These are phyloP conservation scores for Neonectria punicea DNA, from an alignment of 2,329 filamentous ascomycete genomes.

Conservation along the genomic window DNA sequence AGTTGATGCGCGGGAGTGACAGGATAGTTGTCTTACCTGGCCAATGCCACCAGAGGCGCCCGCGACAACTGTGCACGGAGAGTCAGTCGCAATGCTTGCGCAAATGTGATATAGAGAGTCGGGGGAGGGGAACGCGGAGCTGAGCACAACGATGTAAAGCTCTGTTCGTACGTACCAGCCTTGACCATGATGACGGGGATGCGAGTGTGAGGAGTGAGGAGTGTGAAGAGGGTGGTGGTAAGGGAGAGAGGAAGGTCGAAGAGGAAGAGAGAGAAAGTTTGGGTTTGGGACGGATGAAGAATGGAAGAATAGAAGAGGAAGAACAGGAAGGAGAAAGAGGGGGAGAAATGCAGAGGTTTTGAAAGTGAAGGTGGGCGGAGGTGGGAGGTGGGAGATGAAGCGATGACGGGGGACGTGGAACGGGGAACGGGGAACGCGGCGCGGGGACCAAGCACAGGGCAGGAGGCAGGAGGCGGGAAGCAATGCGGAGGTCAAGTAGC, in stretches of 20 bases:
- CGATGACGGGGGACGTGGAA: constrained; percentile 19
- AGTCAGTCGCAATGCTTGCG: constrained; percentile 7
- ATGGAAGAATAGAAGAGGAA: constrained; percentile 9
- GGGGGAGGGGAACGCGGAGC: constrained; percentile 37
- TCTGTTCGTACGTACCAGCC: constrained; percentile 60
- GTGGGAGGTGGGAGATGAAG: constrained; percentile 35
- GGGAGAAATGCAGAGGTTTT: constrained; percentile 20
- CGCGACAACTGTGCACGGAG: constrained; percentile 74
- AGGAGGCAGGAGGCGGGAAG: constrained; percentile 5
- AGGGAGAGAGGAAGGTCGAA: constrained; percentile 8
- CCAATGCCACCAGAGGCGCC: constrained; percentile 98
- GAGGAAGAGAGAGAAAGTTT: neutral
- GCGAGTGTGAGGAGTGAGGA: constrained; percentile 24
- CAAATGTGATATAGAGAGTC: constrained; percentile 5
- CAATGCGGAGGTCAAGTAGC: constrained; percentile 12
- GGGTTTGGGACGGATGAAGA: constrained; percentile 4
- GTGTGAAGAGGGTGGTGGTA: constrained; percentile 21
- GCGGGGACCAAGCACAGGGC: constrained; percentile 22
- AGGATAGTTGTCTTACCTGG: constrained; percentile 70
- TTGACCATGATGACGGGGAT: constrained; percentile 64
- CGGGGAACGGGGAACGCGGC: constrained; percentile 18
- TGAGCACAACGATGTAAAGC: constrained; percentile 24
- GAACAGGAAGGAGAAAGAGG: constrained; percentile 14
- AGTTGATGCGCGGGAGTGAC: constrained; percentile 6
- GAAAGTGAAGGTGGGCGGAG: constrained; percentile 35